These are phyloP conservation scores for Diutina mesorugosa DNA, from an alignment of 1,139 yeast species.

Conservation along the genomic window DNA sequence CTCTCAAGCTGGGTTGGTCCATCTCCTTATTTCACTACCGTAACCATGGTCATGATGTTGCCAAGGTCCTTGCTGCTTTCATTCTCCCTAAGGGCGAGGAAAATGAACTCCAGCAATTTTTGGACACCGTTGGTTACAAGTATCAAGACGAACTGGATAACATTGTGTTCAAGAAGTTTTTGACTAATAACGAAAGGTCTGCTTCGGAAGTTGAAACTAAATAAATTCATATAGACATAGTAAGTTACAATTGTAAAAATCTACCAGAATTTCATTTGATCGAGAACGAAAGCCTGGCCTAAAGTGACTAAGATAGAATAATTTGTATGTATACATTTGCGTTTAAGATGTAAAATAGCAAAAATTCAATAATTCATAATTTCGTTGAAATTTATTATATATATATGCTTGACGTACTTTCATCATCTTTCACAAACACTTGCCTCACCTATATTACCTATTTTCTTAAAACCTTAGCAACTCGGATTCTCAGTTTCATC, in stretches of 20 bases:
- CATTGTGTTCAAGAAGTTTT: constrained; percentile 65
- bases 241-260: no score
- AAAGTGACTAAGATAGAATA: no score
- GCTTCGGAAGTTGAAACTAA: background rate
- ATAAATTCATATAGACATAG: no score
- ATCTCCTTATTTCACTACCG: constrained; percentile 90
- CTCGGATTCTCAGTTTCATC: background rate
- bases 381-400: no score
- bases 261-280: no score
- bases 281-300: no score
- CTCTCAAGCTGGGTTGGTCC: constrained; percentile 74
- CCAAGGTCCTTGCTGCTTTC: constrained; percentile 82
- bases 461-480: background rate
- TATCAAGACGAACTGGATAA: constrained; percentile 78
- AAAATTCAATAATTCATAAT: no score
- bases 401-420: no score
- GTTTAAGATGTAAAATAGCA: no score
- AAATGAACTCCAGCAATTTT: constrained; percentile 32
- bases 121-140: constrained; percentile 62
- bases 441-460: background rate
- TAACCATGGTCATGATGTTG: constrained; percentile 92
- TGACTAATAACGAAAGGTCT: constrained; percentile 11
- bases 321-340: no score
- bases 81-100: constrained; percentile 65
- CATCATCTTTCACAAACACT: no score